A percentile compares a stretch with the other conserved stretches of the same genome.
Conservation (phyloP, 352 stramenopile genomes). For the Elongisporangium anandrum region DNA sequence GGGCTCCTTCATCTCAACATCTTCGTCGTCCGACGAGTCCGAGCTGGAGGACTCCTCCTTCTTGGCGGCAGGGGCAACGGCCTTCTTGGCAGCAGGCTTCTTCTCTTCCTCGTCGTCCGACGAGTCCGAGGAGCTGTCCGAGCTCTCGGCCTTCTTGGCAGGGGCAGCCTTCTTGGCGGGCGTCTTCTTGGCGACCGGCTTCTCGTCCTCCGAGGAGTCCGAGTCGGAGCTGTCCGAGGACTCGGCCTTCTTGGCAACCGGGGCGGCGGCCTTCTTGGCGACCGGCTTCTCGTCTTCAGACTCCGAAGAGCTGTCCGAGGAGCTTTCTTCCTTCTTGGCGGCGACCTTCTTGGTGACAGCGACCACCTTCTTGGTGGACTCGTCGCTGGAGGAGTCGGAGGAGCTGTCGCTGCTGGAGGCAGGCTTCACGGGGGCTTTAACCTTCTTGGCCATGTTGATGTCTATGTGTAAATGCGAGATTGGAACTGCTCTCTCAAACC, state of each 20-base stretch:
- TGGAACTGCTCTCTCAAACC: not conserved
- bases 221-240: conserved; percentile 27
- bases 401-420: conserved; percentile 38
- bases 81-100: conserved; percentile 21
- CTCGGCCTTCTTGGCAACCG: conserved; percentile 34
- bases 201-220: conserved; percentile 62
- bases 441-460: conserved; percentile 37
- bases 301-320: conserved; percentile 32
- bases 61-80: conserved; percentile 9
- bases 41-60: conserved; percentile 18
- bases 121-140: conserved; percentile 13
- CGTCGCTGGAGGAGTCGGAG: conserved; percentile 53
- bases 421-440: conserved; percentile 27
- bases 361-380: conserved; percentile 43
- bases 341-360: conserved; percentile 19
- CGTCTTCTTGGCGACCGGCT: conserved; percentile 17
- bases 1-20: conserved; percentile 25
- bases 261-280: conserved; percentile 32
- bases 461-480: not conserved
- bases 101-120: conserved; percentile 49
- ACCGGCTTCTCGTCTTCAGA: conserved; percentile 27
- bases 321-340: conserved; percentile 54
- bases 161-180: not conserved
- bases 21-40: conserved; percentile 32
- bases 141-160: conserved; percentile 19